Percentiles rank a stretch among this genome's conserved stretches.
Evolutionary conservation across 257 asterid genomes (phyloP).

Genomic region (Haberlea rhodopensis): DNA sequence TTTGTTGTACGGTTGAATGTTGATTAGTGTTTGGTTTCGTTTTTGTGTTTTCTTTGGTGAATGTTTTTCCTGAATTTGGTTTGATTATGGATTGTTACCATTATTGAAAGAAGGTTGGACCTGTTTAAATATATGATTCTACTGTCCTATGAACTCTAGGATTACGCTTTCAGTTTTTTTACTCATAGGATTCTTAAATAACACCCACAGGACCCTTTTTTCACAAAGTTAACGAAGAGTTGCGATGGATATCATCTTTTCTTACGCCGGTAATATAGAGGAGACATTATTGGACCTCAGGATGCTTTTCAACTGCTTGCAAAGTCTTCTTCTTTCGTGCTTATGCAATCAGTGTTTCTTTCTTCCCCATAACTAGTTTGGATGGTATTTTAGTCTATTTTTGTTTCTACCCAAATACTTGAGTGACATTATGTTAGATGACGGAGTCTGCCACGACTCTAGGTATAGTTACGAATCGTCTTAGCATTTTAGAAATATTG

Average conservation of each 20-base stretch:
- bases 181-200: not conserved
- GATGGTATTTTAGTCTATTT: not conserved
- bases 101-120: no score
- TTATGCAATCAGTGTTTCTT: not conserved
- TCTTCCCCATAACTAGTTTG: conserved; percentile 3
- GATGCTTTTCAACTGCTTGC: not conserved
- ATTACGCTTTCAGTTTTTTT: not conserved
- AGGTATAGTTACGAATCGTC: not conserved
- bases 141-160: not conserved
- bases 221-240: conserved; percentile 4
- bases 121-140: not conserved
- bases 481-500: not conserved
- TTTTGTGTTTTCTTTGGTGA: not conserved
- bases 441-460: not conserved
- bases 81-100: conserved; percentile 7
- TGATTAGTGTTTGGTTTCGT: not conserved
- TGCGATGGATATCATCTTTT: not conserved
- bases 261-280: not conserved
- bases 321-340: not conserved
- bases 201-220: not conserved
- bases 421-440: not conserved
- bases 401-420: not conserved
- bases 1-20: not conserved
- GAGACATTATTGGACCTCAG: conserved; percentile 1
- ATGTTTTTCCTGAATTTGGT: conserved; percentile 24